Base-by-base conservation (phyloP, 192 early-diverging fungal genomes). In the Coemansia sp. region DNA sequence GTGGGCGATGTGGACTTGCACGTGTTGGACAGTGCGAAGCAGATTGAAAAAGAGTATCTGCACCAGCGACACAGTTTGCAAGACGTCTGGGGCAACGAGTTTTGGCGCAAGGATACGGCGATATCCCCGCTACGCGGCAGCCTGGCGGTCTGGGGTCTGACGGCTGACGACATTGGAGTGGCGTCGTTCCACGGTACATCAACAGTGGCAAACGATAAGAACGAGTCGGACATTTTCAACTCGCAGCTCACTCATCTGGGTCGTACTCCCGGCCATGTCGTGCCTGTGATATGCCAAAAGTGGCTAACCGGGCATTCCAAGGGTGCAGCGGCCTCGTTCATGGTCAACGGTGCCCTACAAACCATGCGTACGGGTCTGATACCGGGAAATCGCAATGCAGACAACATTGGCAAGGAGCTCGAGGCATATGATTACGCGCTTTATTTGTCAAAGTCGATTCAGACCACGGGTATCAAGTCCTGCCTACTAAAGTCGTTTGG, bases 261-360 rank as follows among this genome's bases (percentile, higher is more conserved):
- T 27, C 24, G 24, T 27, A 88, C 89, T 62, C 89, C 85, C 62
- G 96, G 96, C 64, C 94, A 96, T 66, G 87, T 89, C 33, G 71
- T 91, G 37, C 90, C 91, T 7, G 74, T 88, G 24, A 84, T 98
- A 61, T 93, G 91, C 86, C 96, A 98, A 27, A 27, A 27, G 24
- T 27, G 24, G 24, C 1, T 27, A 1, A 27, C 24, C 1, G 24
- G 24, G 0, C 95, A 80, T 29, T 94, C 95, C 59, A 98, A 98
- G 89, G 95, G 92, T 60, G 89, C 95, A 21, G 95, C 94, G 34
- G 91, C 95, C 42, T 91, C 91, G 16, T 98, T 94, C 93, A 98
- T 98, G 95, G 87, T 93, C 72, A 96, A 96, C 85, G 94, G 94
- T 62, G 85, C 92, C 17, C 72, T 98, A 54, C 94, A 98, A 73